Evolutionary conservation across 2,329 filamentous ascomycete species (phyloP).

Genomic region (Cercospora citrullina): DNA sequence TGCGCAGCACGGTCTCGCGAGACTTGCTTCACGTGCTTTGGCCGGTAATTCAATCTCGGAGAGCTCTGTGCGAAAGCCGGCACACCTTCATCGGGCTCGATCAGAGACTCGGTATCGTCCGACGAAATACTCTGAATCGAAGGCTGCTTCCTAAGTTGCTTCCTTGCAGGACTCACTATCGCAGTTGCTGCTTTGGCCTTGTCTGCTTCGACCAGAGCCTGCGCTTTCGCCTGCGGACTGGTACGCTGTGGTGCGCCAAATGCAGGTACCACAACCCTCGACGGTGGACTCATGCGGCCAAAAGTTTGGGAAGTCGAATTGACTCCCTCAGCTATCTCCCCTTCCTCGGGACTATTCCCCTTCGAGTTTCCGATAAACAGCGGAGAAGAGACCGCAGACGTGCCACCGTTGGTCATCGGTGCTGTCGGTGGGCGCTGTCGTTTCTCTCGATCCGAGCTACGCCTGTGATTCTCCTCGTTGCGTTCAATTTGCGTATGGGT

Average conservation of each 20-base stretch:
- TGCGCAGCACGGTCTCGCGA: neutral
- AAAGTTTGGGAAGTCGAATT: neutral
- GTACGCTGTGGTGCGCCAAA: neutral
- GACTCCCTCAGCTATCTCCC: neutral
- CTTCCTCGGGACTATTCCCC: neutral
- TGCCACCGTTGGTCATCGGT: neutral
- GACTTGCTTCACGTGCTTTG: neutral
- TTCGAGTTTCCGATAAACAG: neutral
- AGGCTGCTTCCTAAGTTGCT: neutral
- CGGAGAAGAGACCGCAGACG: neutral
- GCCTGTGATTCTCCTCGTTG: neutral
- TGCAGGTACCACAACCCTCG: neutral
- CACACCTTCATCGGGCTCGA: neutral
- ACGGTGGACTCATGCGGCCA: neutral
- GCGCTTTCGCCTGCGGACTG: neutral
- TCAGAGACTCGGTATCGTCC: neutral
- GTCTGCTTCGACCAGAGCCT: neutral
- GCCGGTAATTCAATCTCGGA: neutral
- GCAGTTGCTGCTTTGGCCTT: neutral
- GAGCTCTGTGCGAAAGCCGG: neutral
- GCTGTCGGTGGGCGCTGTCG: neutral
- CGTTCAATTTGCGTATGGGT: neutral
- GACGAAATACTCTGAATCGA: conserved; percentile 1
- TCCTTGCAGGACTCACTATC: neutral
- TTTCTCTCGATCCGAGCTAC: neutral